Base-by-base conservation (phyloP, 257 asterid genomes). In the Scutellaria baicalensis region DNA sequence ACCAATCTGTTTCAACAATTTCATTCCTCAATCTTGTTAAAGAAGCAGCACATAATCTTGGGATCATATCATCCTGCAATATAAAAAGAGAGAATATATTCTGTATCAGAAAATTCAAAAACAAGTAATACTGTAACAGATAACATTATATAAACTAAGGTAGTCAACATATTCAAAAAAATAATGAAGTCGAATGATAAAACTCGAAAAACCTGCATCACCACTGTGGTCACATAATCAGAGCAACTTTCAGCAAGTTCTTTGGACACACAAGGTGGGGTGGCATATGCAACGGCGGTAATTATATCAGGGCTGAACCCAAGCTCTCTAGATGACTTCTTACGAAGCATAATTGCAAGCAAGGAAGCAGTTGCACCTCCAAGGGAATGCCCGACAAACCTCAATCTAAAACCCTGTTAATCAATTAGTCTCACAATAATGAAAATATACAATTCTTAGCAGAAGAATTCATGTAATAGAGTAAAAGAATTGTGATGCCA, bases 301-400 rank as follows among this genome's bases (percentile, higher is more conserved):
- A 94, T 85, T 72, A 91, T 77, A 71, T 84, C 89, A 51, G 97
- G 99, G 71, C 80, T 80, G 79, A 94, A 94, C 6, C 99, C 97
- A 45, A 94, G 97, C 77, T 89, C 97, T 72, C 70, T 73, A 61
- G 31, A 38, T 12, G 97, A 85, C 85, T 78, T 86, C 58, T 79
- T 78, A 21, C 85, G 93, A 52, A 94, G 93, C 95, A 91, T 94
- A 66, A 91, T 89, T 38, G 97, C 99, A 77, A 94, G 85, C 84
- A 91, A 76, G 12, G 99, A 85, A 56, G 95, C 97, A 48, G 77
- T 89, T 63, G 99, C 95, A 58, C 95, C 97, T 57, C 99, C 97
- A 35, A 94, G 90, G 49, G 99, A 91, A 88, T 94, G 99, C 48
- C 99, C 99, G n/a, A 94, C 96, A 52, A 94, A 80, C 93, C 96